phyloP scores from a whole-genome alignment of 257 asterid species.

The Catharanthus roseus region DNA sequence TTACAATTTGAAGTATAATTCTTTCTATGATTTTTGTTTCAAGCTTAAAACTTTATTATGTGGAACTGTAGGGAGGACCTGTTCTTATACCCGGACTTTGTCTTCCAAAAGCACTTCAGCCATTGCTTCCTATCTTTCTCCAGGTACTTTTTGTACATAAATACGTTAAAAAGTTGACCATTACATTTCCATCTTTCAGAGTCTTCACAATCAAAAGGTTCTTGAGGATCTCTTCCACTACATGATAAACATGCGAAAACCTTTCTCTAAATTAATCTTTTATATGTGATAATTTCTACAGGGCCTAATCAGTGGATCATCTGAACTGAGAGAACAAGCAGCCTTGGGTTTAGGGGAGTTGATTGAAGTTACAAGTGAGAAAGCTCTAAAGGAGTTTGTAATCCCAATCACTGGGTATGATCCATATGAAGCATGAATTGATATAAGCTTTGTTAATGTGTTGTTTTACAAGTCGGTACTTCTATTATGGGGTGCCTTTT shows the following conservation, averaged over 20 bases:
- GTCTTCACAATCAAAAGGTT: background rate
- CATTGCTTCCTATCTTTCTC: slow-evolving; percentile 78
- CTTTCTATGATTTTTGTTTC: background rate
- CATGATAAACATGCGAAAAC: background rate
- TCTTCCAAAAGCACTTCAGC: slow-evolving; percentile 97
- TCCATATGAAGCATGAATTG: background rate
- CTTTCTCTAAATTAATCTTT: background rate
- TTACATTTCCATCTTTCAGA: background rate
- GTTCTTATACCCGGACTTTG: slow-evolving; percentile 93
- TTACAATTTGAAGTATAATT: background rate
- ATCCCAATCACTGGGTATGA: slow-evolving; percentile 96
- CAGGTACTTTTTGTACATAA: slow-evolving; percentile 49
- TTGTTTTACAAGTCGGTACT: background rate
- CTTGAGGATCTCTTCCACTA: background rate
- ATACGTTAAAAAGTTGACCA: background rate
- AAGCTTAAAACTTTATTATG: background rate
- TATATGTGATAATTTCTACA: slow-evolving; percentile 23
- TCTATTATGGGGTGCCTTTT: background rate
- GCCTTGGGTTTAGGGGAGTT: slow-evolving; percentile 97
- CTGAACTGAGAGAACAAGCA: slow-evolving; percentile 96
- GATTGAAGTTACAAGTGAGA: slow-evolving; percentile 87
- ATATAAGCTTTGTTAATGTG: background rate
- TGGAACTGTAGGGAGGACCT: slow-evolving; percentile 67
- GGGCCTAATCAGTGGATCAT: slow-evolving; percentile 97
- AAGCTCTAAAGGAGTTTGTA: slow-evolving; percentile 82